Percentiles rank a stretch among this genome's conserved stretches.
These are phyloP conservation scores for Naganishia friedmannii DNA, from an alignment of 768 basidiomycete species.

Conservation along the genomic window DNA sequence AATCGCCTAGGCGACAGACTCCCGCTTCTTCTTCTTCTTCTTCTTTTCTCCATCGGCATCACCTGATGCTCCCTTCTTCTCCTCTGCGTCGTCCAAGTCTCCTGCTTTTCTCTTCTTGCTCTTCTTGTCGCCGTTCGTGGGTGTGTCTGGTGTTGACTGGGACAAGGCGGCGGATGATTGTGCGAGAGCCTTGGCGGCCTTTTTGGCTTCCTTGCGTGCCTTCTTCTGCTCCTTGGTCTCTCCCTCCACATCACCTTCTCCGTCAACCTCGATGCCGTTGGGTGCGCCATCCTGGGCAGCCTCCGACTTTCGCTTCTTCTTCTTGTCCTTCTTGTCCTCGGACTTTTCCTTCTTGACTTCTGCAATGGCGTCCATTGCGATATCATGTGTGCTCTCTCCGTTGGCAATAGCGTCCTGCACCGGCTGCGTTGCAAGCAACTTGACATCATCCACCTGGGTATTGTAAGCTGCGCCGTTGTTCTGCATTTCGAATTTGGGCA, in stretches of 20 bases:
- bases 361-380: constrained; percentile 68
- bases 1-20: constrained; percentile 9
- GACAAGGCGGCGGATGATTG: constrained; percentile 49
- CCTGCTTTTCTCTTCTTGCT: constrained; percentile 53
- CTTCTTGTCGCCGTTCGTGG: constrained; percentile 29
- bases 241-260: constrained; percentile 53
- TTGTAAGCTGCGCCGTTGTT: constrained; percentile 82
- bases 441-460: constrained; percentile 71
- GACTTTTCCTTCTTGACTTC: constrained; percentile 87
- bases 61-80: constrained; percentile 23
- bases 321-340: constrained; percentile 63
- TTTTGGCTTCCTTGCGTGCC: constrained; percentile 76
- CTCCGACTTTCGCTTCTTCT: constrained; percentile 56
- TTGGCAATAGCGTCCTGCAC: constrained; percentile 47
- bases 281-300: constrained; percentile 43
- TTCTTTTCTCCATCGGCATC: constrained; percentile 51
- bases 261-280: constrained; percentile 51
- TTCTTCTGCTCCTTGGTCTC: constrained; percentile 68
- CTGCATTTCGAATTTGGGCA: constrained; percentile 74
- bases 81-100: constrained; percentile 40
- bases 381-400: constrained; percentile 63
- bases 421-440: constrained; percentile 73
- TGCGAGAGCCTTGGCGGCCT: constrained; percentile 54
- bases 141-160: constrained; percentile 42
- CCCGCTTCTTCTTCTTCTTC: constrained; percentile 52